phyloP scores from a whole-genome alignment of 257 asterid species.

The Buddleja alternifolia region DNA sequence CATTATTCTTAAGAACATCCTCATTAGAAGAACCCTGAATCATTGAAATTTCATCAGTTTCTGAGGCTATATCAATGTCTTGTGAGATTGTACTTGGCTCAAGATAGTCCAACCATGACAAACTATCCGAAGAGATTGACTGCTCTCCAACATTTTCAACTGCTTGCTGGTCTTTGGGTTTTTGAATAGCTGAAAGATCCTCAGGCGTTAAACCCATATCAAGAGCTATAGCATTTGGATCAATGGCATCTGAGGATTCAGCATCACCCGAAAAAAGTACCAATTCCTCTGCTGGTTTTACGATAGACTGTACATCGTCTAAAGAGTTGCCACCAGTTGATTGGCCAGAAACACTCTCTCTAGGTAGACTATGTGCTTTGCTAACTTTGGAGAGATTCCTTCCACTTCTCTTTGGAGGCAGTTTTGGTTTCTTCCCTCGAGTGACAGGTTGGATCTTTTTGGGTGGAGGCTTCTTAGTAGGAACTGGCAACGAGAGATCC shows the following conservation, averaged over 20 bases:
- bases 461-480: conserved; percentile 72
- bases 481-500: conserved; percentile 91
- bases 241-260: conserved; percentile 39
- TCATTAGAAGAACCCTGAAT: conserved; percentile 45
- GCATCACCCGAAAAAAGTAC: conserved; percentile 42
- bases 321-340: conserved; percentile 40
- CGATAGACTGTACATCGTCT: conserved; percentile 37
- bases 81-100: conserved; percentile 39
- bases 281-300: conserved; percentile 36
- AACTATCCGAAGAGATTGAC: conserved; percentile 35
- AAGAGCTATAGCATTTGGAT: conserved; percentile 42
- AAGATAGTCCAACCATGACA: conserved; percentile 66
- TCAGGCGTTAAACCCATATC: conserved; percentile 52
- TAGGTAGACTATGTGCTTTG: conserved; percentile 39
- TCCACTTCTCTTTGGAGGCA: conserved; percentile 65
- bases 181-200: conserved; percentile 41
- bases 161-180: conserved; percentile 32
- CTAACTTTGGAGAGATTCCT: conserved; percentile 47
- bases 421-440: conserved; percentile 73
- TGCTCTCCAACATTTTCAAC: conserved; percentile 35
- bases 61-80: conserved; percentile 30
- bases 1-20: conserved; percentile 38
- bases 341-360: conserved; percentile 44
- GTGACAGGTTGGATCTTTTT: conserved; percentile 46
- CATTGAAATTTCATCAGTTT: conserved; percentile 39